These are phyloP conservation scores for Tilletia setariae DNA, from an alignment of 1,284 basidiomycete species.

Conservation along the genomic window DNA sequence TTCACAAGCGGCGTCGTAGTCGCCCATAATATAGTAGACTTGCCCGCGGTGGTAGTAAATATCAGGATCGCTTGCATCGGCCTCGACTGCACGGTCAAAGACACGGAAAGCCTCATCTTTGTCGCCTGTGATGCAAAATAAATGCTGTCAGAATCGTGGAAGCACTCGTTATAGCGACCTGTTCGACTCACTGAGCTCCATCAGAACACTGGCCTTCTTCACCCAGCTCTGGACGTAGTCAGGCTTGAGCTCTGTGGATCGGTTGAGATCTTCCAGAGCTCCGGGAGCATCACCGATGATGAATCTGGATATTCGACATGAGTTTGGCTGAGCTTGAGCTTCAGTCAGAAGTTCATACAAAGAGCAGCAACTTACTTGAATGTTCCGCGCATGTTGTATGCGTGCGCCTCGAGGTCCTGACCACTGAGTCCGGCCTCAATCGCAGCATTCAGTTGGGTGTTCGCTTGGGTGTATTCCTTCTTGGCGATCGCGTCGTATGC, in stretches of 20 bases:
- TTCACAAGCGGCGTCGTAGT: slow-evolving; percentile 77
- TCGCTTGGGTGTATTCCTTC: slow-evolving; percentile 79
- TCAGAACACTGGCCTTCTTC: slow-evolving; percentile 94
- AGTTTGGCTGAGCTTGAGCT: background rate
- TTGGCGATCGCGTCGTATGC: slow-evolving; percentile 81
- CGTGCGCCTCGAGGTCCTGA: slow-evolving; percentile 74
- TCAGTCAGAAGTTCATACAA: too few species aligned
- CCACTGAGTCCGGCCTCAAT: slow-evolving; percentile 78
- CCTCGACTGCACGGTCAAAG: slow-evolving; percentile 83
- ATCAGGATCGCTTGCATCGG: slow-evolving; percentile 82
- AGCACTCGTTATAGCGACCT: background rate
- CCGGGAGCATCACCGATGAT: slow-evolving; percentile 77
- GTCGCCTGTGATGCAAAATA: slow-evolving; percentile 25
- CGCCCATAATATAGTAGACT: slow-evolving; percentile 93
- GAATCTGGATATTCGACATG: slow-evolving; percentile 61
- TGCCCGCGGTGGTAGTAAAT: slow-evolving; percentile 99
- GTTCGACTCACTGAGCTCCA: slow-evolving; percentile 71
- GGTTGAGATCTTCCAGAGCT: slow-evolving; percentile 81
- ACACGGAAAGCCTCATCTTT: slow-evolving; percentile 74
- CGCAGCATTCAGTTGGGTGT: slow-evolving; percentile 77
- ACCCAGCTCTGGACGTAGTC: slow-evolving; percentile 85
- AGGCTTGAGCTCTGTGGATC: slow-evolving; percentile 71
- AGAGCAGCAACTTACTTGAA: slow-evolving; percentile 64
- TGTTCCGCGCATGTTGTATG: slow-evolving; percentile 88
- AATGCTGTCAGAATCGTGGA: background rate